Conservation (phyloP, 257 asterid species). For the Primulina huaijiensis region DNA sequence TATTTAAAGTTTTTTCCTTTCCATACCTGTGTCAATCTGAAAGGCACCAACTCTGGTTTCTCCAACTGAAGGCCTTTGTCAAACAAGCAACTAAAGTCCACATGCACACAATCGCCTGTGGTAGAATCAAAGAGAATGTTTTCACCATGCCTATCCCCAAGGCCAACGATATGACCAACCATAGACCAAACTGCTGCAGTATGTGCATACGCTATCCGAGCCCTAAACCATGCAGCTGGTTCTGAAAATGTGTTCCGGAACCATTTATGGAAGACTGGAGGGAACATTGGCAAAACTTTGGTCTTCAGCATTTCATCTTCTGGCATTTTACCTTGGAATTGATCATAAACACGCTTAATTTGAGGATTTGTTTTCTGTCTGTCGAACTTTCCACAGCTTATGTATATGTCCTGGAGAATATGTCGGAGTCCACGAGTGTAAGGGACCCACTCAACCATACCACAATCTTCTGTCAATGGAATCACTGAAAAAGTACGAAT, state of each 20-base stretch:
- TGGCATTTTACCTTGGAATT: constrained; percentile 70
- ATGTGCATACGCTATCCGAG: constrained; percentile 88
- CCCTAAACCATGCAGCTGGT: constrained; percentile 99
- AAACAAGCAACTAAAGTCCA: constrained; percentile 96
- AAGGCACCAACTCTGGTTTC: constrained; percentile 97
- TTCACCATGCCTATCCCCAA: constrained; percentile 98
- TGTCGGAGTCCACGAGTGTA: constrained; percentile 93
- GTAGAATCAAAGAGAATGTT: constrained; percentile 95
- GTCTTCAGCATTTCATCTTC: constrained; percentile 87
- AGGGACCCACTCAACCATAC: constrained; percentile 99
- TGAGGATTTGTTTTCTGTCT: constrained; percentile 87
- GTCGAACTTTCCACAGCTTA: constrained; percentile 89
- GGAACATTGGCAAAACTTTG: constrained; percentile 86
- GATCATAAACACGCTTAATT: constrained; percentile 89
- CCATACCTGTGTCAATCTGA: constrained; percentile 90
- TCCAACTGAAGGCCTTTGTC: constrained; percentile 95
- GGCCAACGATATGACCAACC: constrained; percentile 99
- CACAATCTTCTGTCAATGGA: constrained; percentile 97
- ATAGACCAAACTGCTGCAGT: constrained; percentile 99
- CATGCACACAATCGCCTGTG: constrained; percentile 97
- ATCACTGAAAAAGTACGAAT: constrained; percentile 93
- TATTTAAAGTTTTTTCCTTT: constrained; percentile 18
- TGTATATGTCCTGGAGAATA: constrained; percentile 87
- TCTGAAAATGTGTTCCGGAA: constrained; percentile 88
- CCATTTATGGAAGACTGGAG: constrained; percentile 96